These are phyloP conservation scores for Pyrenula aspistea DNA, from an alignment of 495 filamentous ascomycete genomes.

Conservation along the genomic window DNA sequence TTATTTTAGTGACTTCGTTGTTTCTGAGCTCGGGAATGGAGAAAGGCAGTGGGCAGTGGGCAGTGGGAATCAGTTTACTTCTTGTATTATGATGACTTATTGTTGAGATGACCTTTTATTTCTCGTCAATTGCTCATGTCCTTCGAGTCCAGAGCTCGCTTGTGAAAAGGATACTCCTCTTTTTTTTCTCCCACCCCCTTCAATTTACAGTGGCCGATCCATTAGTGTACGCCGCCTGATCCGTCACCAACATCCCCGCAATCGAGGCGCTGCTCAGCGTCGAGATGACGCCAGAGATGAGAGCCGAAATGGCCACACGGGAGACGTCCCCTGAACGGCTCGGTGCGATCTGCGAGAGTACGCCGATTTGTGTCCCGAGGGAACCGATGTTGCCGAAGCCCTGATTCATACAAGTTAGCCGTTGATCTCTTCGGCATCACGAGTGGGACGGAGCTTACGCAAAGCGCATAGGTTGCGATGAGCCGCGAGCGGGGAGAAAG, in stretches of 20 bases:
- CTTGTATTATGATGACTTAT: too few relatives aligned
- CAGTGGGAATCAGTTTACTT: too few relatives aligned
- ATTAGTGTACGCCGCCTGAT: constrained; percentile 22
- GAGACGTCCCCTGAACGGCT: constrained; percentile 61
- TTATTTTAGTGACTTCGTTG: too few relatives aligned
- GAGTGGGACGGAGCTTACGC: constrained; percentile 25
- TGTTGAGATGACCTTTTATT: too few relatives aligned
- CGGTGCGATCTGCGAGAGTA: constrained; percentile 70
- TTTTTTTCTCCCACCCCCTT: too few relatives aligned
- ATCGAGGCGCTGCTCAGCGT: constrained; percentile 74
- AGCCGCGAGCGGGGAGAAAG: constrained; percentile 59
- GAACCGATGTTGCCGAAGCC: constrained; percentile 75
- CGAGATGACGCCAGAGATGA: constrained; percentile 65
- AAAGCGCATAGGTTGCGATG: constrained; percentile 60
- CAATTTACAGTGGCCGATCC: too few relatives aligned
- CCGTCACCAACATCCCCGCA: constrained; percentile 60
- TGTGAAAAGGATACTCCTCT: too few relatives aligned
- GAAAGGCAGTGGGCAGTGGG: too few relatives aligned
- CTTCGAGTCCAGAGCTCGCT: too few relatives aligned
- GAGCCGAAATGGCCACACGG: constrained; percentile 60
- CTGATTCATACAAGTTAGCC: constrained; percentile 14
- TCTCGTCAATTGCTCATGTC: too few relatives aligned
- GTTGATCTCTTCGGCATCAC: constrained; percentile 1
- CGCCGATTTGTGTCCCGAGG: constrained; percentile 76
- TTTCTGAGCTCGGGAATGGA: too few relatives aligned